Conservation (phyloP, 768 basidiomycete species). For the Amyloporia xantha region DNA sequence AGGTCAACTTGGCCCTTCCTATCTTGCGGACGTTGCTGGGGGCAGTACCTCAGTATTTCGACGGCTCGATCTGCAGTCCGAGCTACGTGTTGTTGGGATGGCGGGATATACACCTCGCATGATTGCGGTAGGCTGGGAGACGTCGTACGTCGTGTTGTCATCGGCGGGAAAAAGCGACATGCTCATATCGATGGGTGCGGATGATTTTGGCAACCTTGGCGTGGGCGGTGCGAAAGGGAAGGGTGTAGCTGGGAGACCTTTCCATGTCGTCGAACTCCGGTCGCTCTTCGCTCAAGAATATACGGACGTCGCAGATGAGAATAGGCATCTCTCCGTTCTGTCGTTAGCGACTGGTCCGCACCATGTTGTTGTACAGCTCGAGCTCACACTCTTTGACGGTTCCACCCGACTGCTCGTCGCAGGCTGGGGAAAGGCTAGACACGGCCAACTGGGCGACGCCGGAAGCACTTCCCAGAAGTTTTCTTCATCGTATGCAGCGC, state of each 20-base stretch:
- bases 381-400: constrained; percentile 18
- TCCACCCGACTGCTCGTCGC: constrained; percentile 28
- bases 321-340: constrained; percentile 15
- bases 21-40: constrained; percentile 9
- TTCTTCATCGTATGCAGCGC: constrained; percentile 25
- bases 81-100: constrained; percentile 17
- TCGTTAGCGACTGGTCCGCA: constrained; percentile 56
- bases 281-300: constrained; percentile 8
- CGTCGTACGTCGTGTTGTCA: constrained; percentile 64
- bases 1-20: constrained; percentile 64
- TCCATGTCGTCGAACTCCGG: constrained; percentile 38
- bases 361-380: constrained; percentile 53
- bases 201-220: constrained; percentile 83
- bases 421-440: constrained; percentile 84
- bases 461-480: constrained; percentile 17
- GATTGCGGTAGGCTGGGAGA: constrained; percentile 78
- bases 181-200: constrained; percentile 72
- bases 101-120: constrained; percentile 38
- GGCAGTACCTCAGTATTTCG: constrained; percentile 34
- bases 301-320: background rate
- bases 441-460: constrained; percentile 70
- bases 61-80: constrained; percentile 36
- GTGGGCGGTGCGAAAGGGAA: constrained; percentile 28
- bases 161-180: constrained; percentile 36
- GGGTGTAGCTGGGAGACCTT: constrained; percentile 12